These are phyloP conservation scores for Alloteropsis semialata DNA, from an alignment of 176 grass and related monocot genomes.

Conservation along the genomic window DNA sequence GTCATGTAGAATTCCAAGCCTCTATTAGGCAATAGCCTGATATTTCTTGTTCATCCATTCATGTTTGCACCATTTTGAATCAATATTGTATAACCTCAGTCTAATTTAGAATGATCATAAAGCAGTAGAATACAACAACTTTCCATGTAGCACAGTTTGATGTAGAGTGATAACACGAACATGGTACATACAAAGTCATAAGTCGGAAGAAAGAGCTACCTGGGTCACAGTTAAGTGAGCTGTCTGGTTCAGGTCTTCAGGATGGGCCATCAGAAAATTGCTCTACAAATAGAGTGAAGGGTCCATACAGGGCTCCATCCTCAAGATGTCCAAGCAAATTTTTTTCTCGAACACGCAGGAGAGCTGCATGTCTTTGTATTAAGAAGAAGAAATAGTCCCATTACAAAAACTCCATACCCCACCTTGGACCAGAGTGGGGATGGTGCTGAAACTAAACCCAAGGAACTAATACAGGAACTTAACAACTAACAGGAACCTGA, in stretches of 20 bases:
- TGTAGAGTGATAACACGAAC: neutral
- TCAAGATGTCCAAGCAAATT: conserved; percentile 98
- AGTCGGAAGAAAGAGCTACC: conserved; percentile 46
- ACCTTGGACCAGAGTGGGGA: too few species aligned
- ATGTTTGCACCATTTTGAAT: neutral
- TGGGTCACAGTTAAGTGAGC: conserved; percentile 97
- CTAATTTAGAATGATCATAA: neutral
- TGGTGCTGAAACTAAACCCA: too few species aligned
- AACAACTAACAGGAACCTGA: too few species aligned
- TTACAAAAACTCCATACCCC: too few species aligned
- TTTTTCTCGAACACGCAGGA: too few species aligned
- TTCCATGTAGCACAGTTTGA: conserved; percentile 7
- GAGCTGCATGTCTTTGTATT: too few species aligned
- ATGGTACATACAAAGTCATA: neutral
- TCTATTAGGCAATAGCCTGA: too few species aligned
- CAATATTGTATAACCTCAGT: neutral
- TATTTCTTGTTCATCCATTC: neutral
- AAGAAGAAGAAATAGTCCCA: too few species aligned
- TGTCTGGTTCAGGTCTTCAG: conserved; percentile 87
- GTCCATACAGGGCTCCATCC: conserved; percentile 99
- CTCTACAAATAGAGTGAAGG: conserved; percentile 93
- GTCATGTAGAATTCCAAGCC: too few species aligned
- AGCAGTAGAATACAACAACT: neutral
- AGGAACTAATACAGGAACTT: too few species aligned
- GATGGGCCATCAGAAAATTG: conserved; percentile 96